These are phyloP conservation scores for Solanum pennellii DNA, from an alignment of 257 asterid species.

Conservation along the genomic window DNA sequence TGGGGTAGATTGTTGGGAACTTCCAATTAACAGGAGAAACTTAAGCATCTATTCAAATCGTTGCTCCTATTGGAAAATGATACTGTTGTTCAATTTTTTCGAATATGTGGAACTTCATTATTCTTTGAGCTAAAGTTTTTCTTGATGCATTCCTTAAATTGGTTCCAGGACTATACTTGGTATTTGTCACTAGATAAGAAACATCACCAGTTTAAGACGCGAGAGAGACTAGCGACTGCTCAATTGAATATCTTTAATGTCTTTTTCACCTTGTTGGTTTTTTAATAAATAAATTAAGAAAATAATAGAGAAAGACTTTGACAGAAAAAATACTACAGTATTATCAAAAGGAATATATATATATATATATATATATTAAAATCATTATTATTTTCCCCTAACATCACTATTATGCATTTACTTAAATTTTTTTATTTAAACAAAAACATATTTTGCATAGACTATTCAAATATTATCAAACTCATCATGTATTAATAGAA, in stretches of 20 bases:
- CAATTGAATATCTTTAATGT: conserved; percentile 12
- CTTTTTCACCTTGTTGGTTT: not conserved
- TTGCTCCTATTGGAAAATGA: not conserved
- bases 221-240: conserved; percentile 28
- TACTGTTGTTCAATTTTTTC: not conserved
- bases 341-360: too few species aligned
- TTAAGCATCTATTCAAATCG: not conserved
- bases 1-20: not conserved
- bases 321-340: too few species aligned
- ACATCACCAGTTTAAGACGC: conserved; percentile 26
- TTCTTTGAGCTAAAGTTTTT: not conserved
- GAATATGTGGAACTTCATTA: not conserved
- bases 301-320: too few species aligned
- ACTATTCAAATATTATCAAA: too few species aligned
- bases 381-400: too few species aligned
- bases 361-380: too few species aligned
- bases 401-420: too few species aligned
- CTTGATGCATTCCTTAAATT: not conserved
- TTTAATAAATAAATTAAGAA: too few species aligned
- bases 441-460: too few species aligned
- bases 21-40: not conserved
- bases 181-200: conserved; percentile 27
- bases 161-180: not conserved
- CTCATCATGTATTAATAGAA: too few species aligned
- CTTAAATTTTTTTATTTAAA: too few species aligned